Evolutionary conservation across 2,329 filamentous ascomycete species (phyloP).

Genomic region (Colletotrichum zoysiae): DNA sequence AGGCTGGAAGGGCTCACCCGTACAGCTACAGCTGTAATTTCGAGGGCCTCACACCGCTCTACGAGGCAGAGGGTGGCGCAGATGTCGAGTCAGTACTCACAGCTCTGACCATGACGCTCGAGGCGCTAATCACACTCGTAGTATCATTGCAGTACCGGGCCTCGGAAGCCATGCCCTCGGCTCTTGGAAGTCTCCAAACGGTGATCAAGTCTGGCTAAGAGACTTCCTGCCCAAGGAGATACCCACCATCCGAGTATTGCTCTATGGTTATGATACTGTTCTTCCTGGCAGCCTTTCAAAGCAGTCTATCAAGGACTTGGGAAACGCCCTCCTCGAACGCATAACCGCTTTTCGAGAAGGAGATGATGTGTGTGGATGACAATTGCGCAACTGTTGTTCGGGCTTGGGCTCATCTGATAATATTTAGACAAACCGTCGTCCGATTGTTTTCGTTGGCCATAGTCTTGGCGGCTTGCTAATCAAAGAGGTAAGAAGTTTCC

Average conservation of each 20-base stretch:
- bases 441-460: conserved; percentile 46
- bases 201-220: conserved; percentile 48
- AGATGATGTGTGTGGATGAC: conserved; percentile 32
- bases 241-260: conserved; percentile 44
- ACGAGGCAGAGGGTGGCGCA: conserved; percentile 34
- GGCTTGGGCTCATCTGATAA: conserved; percentile 13
- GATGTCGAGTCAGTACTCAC: conserved; percentile 43
- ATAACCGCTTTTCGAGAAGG: conserved; percentile 39
- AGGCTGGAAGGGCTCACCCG: background rate
- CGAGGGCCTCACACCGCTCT: conserved; percentile 47
- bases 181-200: conserved; percentile 47
- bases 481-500: conserved; percentile 44
- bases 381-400: background rate
- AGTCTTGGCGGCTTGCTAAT: conserved; percentile 47
- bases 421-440: conserved; percentile 38
- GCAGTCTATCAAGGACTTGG: conserved; percentile 44
- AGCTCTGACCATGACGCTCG: too few species aligned
- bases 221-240: conserved; percentile 47
- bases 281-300: conserved; percentile 44
- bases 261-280: conserved; percentile 50
- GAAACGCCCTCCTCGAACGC: conserved; percentile 36
- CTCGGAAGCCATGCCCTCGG: conserved; percentile 49
- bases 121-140: conserved; percentile 14
- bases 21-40: conserved; percentile 44
- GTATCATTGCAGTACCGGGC: conserved; percentile 48